phyloP scores from a whole-genome alignment of 2,329 filamentous ascomycete species.

The Penicillium freii region DNA sequence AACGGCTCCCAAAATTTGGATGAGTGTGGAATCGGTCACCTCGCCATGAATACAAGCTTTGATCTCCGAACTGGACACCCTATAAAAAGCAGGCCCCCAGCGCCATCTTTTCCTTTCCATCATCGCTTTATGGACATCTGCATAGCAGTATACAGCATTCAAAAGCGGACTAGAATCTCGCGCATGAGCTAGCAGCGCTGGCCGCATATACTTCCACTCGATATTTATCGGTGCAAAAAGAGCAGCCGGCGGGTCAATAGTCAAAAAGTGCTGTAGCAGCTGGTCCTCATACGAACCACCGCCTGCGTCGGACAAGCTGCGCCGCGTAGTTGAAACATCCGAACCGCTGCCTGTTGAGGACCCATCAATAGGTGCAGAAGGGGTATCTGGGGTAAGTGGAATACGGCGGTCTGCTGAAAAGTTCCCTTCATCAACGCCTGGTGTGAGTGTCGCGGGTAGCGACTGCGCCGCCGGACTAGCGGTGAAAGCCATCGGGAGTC shows the following conservation, averaged over 20 bases:
- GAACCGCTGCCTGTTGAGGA: constrained; percentile 14
- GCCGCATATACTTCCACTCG: constrained; percentile 35
- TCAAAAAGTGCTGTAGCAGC: constrained; percentile 30
- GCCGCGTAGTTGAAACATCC: constrained; percentile 13
- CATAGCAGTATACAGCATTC: constrained; percentile 35
- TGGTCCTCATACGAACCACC: constrained; percentile 30
- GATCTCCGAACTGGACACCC: constrained; percentile 31
- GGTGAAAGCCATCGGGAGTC: constrained; percentile 16
- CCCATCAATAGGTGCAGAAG: constrained; percentile 16
- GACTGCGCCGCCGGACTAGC: constrained; percentile 13
- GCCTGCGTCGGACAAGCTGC: constrained; percentile 23
- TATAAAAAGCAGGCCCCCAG: constrained; percentile 32
- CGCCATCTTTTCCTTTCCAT: constrained; percentile 29
- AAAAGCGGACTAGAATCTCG: constrained; percentile 26
- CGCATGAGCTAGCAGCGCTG: constrained; percentile 26
- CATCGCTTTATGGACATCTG: constrained; percentile 32
- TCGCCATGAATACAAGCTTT: constrained; percentile 30
- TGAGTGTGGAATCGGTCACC: constrained; percentile 24
- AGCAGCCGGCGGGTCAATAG: constrained; percentile 30
- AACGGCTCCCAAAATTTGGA: constrained; percentile 29
- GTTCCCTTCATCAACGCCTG: constrained; percentile 8
- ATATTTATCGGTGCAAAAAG: constrained; percentile 33
- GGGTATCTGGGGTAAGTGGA: constrained; percentile 16
- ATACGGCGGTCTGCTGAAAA: constrained; percentile 11
- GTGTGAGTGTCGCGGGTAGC: background rate